phyloP scores from a whole-genome alignment of 805 yeast species.

The Candida krabiensis region DNA sequence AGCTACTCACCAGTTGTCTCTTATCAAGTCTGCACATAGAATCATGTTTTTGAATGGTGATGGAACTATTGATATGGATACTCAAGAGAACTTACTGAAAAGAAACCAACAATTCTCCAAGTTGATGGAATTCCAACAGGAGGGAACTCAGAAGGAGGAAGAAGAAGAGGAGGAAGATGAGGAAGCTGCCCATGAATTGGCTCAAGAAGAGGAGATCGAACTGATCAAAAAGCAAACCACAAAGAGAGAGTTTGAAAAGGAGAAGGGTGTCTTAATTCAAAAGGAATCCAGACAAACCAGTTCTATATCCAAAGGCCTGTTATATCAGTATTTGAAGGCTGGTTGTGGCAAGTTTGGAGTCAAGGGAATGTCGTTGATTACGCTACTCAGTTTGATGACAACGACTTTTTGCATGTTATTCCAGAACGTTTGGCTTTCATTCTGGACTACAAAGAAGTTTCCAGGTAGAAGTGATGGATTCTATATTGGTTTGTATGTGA shows the following conservation, averaged over 20 bases:
- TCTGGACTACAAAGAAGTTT: slow-evolving; percentile 69
- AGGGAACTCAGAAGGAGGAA: slow-evolving; percentile 32
- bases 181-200: slow-evolving; percentile 15
- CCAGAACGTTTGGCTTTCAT: slow-evolving; percentile 78
- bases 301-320: slow-evolving; percentile 48
- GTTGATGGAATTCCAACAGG: slow-evolving; percentile 40
- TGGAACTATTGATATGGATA: slow-evolving; percentile 60
- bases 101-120: slow-evolving; percentile 37
- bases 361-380: slow-evolving; percentile 30
- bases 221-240: slow-evolving; percentile 15
- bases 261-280: slow-evolving; percentile 39
- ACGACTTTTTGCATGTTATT: slow-evolving; percentile 56
- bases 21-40: slow-evolving; percentile 68
- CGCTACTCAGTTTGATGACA: slow-evolving; percentile 23
- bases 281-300: slow-evolving; percentile 63
- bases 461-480: slow-evolving; percentile 44
- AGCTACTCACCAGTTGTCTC: slow-evolving; percentile 82
- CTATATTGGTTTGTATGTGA: slow-evolving; percentile 73
- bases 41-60: slow-evolving; percentile 69
- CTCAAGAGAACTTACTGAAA: slow-evolving; percentile 50
- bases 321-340: slow-evolving; percentile 47
- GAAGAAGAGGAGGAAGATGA: slow-evolving; percentile 26
- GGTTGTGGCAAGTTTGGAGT: slow-evolving; percentile 53
- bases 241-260: slow-evolving; percentile 17
- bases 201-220: slow-evolving; percentile 14